Percentiles rank a stretch among this genome's conserved stretches.
phyloP scores from a whole-genome alignment of 2,329 filamentous ascomycete genomes.

The Scopulariopsis brevicaulis region DNA sequence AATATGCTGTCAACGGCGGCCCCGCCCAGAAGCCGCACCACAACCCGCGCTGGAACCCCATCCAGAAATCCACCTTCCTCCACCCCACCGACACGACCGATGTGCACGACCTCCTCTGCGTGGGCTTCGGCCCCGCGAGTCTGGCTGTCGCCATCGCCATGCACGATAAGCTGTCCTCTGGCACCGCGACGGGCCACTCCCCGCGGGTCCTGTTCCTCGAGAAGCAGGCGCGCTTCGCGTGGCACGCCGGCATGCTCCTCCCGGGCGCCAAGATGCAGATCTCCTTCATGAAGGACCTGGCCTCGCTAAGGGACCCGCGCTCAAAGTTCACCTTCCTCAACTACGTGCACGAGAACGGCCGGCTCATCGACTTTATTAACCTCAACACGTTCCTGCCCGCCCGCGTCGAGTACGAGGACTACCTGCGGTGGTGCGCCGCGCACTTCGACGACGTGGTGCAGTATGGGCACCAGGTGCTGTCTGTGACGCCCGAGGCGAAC shows the following conservation, averaged over 20 bases:
- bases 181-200: conserved; percentile 24
- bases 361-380: conserved; percentile 88
- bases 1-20: background rate
- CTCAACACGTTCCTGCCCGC: conserved; percentile 79
- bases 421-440: conserved; percentile 82
- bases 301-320: conserved; percentile 74
- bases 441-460: conserved; percentile 63
- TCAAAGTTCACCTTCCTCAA: conserved; percentile 94
- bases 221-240: conserved; percentile 71
- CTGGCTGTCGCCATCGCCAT: conserved; percentile 82
- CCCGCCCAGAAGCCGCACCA: background rate
- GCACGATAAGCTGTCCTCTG: conserved; percentile 59
- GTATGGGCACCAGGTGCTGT: conserved; percentile 69
- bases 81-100: conserved; percentile 45
- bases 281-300: conserved; percentile 92
- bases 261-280: conserved; percentile 96
- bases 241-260: conserved; percentile 93
- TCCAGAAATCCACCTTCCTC: conserved; percentile 27
- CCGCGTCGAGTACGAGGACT: conserved; percentile 86
- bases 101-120: conserved; percentile 75
- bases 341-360: conserved; percentile 70
- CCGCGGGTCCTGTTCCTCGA: conserved; percentile 82
- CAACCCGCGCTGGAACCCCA: conserved; percentile 1
- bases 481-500: conserved; percentile 49
- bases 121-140: conserved; percentile 88